Evolutionary conservation across 1,139 yeast species (phyloP), one percentile per base, ranked within the genome.

Genomic region (Hyphopichia khmerensis): DNA sequence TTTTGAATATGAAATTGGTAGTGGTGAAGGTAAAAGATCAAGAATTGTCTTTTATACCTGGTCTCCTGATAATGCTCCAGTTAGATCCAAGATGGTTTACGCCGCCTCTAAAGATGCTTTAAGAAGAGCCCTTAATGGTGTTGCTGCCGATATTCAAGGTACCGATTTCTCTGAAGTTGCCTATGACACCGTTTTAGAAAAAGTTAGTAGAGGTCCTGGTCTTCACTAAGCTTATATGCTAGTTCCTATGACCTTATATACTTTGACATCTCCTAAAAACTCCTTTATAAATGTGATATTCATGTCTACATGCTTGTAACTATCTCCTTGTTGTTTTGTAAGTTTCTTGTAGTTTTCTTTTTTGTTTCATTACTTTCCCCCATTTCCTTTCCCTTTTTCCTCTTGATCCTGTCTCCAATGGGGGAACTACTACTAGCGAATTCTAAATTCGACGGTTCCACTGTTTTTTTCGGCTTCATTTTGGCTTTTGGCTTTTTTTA

Each of bases 51-150:
- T 93, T 73, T 87, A 69, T 77, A 86, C 95, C 55, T 93, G 99
- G 99, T 84, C 97, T 50, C 99, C 99, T 60, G 99, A 95, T 66
- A 87, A 95, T 48, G 96, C 98, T 42, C 89, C 95, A 49, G 83
- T 95, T 59, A 87, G 90, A 74, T 69, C 95, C 58, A 93, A 93
- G 85, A 95, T 93, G 99, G 87, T 91, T 48, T 91, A 90, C 75
- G 98, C 99, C 40, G 83, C 97, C 10, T 91, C 98, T 49, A 91
- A 90, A 75, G 99, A 93, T 60, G 96, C 98, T 42, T 81, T 93
- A 64, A 93, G 98, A 79, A 89, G 96, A 73, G 93, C 99, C 39
- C 80, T 93, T 63, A 91, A 87, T 66, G 99, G 99, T 68, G 82
- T 95, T 55, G 77, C 96, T 45, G 70, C 96, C 55, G 99, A 93